These are phyloP conservation scores for Ilyonectria mors-panacis DNA, from an alignment of 2,329 filamentous ascomycete species.

Conservation along the genomic window DNA sequence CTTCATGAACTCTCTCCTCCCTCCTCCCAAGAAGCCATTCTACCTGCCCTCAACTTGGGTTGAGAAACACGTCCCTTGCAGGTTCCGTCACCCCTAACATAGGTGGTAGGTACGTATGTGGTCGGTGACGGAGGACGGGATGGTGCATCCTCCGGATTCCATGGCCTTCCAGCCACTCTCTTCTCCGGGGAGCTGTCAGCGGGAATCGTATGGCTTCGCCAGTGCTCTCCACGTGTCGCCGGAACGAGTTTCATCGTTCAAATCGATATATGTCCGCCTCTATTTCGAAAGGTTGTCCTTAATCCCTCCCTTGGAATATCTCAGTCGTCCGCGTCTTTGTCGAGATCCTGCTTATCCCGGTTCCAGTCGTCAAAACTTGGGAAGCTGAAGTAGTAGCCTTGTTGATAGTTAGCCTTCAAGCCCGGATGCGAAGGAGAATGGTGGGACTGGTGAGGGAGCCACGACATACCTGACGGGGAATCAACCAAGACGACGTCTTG, in stretches of 20 bases:
- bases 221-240: constrained; percentile 26
- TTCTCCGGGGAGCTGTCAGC: constrained; percentile 30
- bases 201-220: constrained; percentile 19
- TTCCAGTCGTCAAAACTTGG: constrained; percentile 81
- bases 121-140: constrained; percentile 30
- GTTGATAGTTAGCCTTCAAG: constrained; percentile 54
- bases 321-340: constrained; percentile 48
- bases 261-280: constrained; percentile 27
- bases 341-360: constrained; percentile 51
- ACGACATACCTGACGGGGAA: constrained; percentile 47
- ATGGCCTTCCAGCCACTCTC: constrained; percentile 37
- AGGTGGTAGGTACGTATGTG: constrained; percentile 18
- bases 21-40: constrained; percentile 28
- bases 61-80: constrained; percentile 33
- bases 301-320: constrained; percentile 18
- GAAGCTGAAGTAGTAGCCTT: constrained; percentile 78
- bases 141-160: constrained; percentile 30
- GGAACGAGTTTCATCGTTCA: constrained; percentile 29
- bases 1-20: constrained; percentile 26
- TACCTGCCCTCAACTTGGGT: constrained; percentile 35
- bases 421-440: not conserved
- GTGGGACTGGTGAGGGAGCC: not conserved
- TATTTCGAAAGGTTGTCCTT: constrained; percentile 31
- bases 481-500: constrained; percentile 45
- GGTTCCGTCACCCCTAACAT: constrained; percentile 20